phyloP scores from a whole-genome alignment of 306 rosid species.

The Lathyrus sativus region DNA sequence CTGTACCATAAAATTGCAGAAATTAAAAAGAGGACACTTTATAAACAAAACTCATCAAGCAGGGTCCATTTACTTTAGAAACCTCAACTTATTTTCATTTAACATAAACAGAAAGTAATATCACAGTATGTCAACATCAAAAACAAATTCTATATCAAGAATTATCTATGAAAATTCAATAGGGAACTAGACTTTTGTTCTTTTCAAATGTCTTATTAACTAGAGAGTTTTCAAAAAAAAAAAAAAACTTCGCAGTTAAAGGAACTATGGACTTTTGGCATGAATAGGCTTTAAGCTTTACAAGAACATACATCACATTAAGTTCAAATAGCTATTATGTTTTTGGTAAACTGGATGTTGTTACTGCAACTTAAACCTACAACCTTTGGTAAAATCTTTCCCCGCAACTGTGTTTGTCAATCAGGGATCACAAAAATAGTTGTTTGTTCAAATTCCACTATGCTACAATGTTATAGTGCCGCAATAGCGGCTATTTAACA shows the following conservation, averaged over 20 bases:
- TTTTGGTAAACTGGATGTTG: too few species aligned
- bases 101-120: neutral
- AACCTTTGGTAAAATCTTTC: too few species aligned
- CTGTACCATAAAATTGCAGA: constrained; percentile 65
- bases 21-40: constrained; percentile 50
- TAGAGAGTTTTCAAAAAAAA: too few species aligned
- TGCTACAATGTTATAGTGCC: too few species aligned
- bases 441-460: too few species aligned
- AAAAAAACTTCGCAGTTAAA: neutral
- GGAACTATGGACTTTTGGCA: neutral
- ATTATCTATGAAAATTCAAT: neutral
- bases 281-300: neutral
- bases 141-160: constrained; percentile 28
- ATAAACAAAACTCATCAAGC: constrained; percentile 39
- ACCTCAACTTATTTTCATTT: constrained; percentile 16
- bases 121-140: constrained; percentile 17
- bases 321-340: too few species aligned
- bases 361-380: too few species aligned
- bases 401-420: too few species aligned
- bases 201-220: neutral
- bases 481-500: too few species aligned
- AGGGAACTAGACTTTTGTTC: neutral
- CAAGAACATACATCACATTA: neutral
- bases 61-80: constrained; percentile 16
- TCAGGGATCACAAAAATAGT: too few species aligned